Evolutionary conservation across 225 moss, liverwort and hornwort genomes (phyloP), one percentile per base, ranked within the genome.

Genomic region (Physcomitrellopsis africana): DNA sequence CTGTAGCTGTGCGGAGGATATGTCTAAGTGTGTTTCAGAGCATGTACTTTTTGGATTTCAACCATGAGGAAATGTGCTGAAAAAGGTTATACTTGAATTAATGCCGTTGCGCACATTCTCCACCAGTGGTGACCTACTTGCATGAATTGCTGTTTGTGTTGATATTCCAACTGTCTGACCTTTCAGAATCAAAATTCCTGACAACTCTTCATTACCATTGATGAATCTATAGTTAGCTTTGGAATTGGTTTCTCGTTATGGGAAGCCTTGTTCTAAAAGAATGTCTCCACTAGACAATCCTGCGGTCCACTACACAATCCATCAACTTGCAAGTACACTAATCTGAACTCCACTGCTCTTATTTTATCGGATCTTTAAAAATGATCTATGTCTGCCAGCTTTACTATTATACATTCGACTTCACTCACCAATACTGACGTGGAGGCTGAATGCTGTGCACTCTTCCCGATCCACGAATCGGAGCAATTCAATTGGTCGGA

Each of bases 261-360:
- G 62, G 43, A 19, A 86, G 69, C 51, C 47, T 76, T 10, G 70
- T 82, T 74, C 80, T 74, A 55, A 82, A 82, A 77, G 76, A 82
- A 74, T 77, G 32, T 67, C 67, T 68, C 60, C 57, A 19, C 64
- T 74, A 24, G 1, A 24, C 24, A 67, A 42, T 42, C 75, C 53
- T 8, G 55, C 18, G 72, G 63, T 45, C 64, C 52, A 20, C 75
- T 63, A 26, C 14, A 17, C 16, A 45, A 41, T 43, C 8, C 49
- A 32, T 44, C 14, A 37, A 14, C 48, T 23, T 51, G 37, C 65
- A 69, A 47, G 51, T 75, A 70, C 67, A 78, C 45, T 75, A 81
- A 63, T 76, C 68, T 58, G 37, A 72, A 27, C 68, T 77, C 61
- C 67, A 59, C 59, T 58, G 18, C 69, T 66, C 69, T 47, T 79